These are phyloP conservation scores for Polyporus arcularius DNA, from an alignment of 768 basidiomycete species.

Conservation along the genomic window DNA sequence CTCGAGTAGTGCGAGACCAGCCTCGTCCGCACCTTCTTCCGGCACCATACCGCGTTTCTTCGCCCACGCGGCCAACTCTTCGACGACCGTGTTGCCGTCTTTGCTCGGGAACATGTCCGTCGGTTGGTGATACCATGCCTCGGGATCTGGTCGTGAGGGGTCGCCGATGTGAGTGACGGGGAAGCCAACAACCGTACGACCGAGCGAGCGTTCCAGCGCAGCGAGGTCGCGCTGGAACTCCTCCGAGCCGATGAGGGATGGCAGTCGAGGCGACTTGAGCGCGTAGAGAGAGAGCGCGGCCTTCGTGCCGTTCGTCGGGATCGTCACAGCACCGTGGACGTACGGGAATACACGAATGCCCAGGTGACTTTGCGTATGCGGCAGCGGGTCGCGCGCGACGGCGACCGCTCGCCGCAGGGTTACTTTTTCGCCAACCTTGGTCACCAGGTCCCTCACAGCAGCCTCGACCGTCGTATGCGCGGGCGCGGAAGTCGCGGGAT, in stretches of 20 bases:
- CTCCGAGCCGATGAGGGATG: constrained; percentile 44
- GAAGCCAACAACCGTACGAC: constrained; percentile 84
- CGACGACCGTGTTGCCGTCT: constrained; percentile 33
- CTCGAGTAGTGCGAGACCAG: constrained; percentile 47
- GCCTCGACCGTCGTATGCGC: constrained; percentile 49
- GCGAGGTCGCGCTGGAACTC: constrained; percentile 58
- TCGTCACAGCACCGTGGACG: constrained; percentile 53
- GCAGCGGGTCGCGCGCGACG: constrained; percentile 40
- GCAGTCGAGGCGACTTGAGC: constrained; percentile 50
- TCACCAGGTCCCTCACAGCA: constrained; percentile 68
- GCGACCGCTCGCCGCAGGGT: constrained; percentile 60
- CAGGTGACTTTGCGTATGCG: constrained; percentile 33
- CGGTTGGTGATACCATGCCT: constrained; percentile 68
- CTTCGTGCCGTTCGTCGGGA: constrained; percentile 52
- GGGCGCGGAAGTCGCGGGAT: constrained; percentile 32
- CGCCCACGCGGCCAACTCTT: constrained; percentile 57
- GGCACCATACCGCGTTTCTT: constrained; percentile 44
- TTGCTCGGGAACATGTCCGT: constrained; percentile 76
- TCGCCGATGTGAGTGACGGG: constrained; percentile 57
- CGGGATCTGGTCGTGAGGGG: constrained; percentile 38
- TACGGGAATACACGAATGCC: constrained; percentile 58
- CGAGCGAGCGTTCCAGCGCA: constrained; percentile 72
- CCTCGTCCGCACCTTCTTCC: constrained; percentile 32
- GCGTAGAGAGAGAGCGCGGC: constrained; percentile 58
- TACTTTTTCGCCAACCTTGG: constrained; percentile 82